Conservation (phyloP, 768 basidiomycete species). For the Russula earlei region DNA sequence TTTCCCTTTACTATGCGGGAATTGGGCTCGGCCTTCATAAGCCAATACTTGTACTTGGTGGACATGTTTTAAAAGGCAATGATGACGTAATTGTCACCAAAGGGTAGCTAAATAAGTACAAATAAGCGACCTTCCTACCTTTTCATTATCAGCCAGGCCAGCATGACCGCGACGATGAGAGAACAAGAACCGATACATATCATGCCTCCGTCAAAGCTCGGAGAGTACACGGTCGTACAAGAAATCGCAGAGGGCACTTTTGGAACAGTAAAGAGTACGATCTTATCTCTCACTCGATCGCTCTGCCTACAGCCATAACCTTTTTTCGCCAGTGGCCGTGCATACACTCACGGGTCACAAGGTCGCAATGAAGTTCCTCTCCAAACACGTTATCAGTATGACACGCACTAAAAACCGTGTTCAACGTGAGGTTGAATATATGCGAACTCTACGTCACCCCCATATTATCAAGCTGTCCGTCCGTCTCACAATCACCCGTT, state of each 20-base stretch:
- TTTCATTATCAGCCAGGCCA: background rate
- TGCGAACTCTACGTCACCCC: constrained; percentile 86
- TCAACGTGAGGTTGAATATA: constrained; percentile 92
- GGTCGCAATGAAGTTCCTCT: constrained; percentile 97
- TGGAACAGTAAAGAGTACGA: constrained; percentile 96
- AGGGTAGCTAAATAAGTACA: constrained; percentile 6
- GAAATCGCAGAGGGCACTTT: constrained; percentile 96
- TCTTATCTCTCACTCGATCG: background rate
- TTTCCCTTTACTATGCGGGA: constrained; percentile 77
- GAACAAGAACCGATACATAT: constrained; percentile 23
- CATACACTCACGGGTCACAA: constrained; percentile 92
- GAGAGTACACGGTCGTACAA: constrained; percentile 79
- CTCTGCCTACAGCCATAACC: constrained; percentile 1
- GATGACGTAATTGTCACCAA: constrained; percentile 8
- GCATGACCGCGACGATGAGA: constrained; percentile 18
- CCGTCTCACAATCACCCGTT: constrained; percentile 7
- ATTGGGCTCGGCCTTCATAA: constrained; percentile 83
- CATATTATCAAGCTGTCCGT: constrained; percentile 96
- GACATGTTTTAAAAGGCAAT: background rate
- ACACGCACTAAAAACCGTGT: constrained; percentile 90
- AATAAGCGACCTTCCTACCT: constrained; percentile 11
- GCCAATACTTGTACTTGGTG: constrained; percentile 35
- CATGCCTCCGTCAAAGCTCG: constrained; percentile 64
- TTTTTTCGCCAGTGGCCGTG: constrained; percentile 59
- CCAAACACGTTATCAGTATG: constrained; percentile 84